Evolutionary conservation across 2,329 filamentous ascomycete genomes (phyloP).

Genomic region (Aureobasidium namibiae): DNA sequence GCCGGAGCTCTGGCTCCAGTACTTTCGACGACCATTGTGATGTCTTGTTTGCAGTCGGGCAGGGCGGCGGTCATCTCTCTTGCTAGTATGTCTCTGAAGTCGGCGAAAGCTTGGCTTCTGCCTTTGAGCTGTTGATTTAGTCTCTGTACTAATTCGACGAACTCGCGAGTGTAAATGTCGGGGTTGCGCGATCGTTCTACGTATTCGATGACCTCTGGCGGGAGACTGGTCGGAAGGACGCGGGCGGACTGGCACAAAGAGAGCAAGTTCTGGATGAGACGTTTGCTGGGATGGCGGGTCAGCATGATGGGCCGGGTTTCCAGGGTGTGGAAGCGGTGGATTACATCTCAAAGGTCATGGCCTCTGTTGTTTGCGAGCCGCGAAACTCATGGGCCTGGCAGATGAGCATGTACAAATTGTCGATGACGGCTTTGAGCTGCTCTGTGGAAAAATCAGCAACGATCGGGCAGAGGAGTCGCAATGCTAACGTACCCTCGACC

Average conservation of each 20-base stretch:
- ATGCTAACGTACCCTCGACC: conserved; percentile 22
- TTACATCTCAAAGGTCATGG: conserved; percentile 52
- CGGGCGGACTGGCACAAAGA: conserved; percentile 43
- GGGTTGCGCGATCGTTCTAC: conserved; percentile 56
- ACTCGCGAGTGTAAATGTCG: conserved; percentile 59
- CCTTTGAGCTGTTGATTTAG: conserved; percentile 56
- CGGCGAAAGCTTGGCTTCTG: conserved; percentile 50
- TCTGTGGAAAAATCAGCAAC: conserved; percentile 24
- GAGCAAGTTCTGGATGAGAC: conserved; percentile 45
- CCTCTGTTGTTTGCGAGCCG: conserved; percentile 47
- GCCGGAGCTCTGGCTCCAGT: conserved; percentile 29
- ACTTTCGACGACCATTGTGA: conserved; percentile 41
- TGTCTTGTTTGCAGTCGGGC: conserved; percentile 47
- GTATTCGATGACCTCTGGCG: conserved; percentile 55
- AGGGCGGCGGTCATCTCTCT: conserved; percentile 50
- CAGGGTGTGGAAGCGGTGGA: neutral
- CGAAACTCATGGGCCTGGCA: conserved; percentile 54
- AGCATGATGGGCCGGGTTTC: neutral
- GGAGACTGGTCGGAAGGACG: conserved; percentile 45
- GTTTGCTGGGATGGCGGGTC: neutral
- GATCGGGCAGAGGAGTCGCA: neutral
- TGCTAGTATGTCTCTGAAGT: conserved; percentile 51
- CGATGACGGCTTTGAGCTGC: conserved; percentile 53
- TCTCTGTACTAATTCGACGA: conserved; percentile 55
- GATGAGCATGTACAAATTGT: conserved; percentile 51